Evolutionary conservation across 768 basidiomycete genomes (phyloP).

Genomic region (Tylopilus cervinicoccineus): DNA sequence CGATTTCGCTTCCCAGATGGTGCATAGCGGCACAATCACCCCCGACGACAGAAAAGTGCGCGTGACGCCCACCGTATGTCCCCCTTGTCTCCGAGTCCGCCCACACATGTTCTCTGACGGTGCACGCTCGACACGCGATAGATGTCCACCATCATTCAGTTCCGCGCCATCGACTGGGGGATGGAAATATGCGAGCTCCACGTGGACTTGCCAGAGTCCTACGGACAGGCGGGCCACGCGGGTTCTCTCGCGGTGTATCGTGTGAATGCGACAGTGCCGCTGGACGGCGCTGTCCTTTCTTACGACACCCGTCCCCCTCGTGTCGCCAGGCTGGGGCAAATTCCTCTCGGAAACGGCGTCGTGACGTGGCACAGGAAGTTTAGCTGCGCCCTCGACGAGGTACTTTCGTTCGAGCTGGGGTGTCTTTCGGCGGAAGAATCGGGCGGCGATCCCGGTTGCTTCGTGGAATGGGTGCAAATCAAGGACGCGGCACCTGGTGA

Average conservation of each 20-base stretch:
- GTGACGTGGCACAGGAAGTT: constrained; percentile 11
- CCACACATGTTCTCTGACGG: neutral
- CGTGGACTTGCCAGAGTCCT: constrained; percentile 3
- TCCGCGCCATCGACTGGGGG: constrained; percentile 15
- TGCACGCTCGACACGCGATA: neutral
- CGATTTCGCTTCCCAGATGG: constrained; percentile 3
- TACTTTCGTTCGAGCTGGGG: constrained; percentile 12
- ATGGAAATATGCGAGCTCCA: constrained; percentile 15
- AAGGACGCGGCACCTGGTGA: constrained; percentile 11
- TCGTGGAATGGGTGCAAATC: constrained; percentile 13
- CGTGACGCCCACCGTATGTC: constrained; percentile 5
- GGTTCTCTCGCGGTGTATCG: constrained; percentile 7
- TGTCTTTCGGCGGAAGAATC: constrained; percentile 8
- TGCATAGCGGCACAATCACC: constrained; percentile 7
- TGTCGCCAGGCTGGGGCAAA: constrained; percentile 3
- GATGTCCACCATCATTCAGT: constrained; percentile 15
- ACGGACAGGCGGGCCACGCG: neutral
- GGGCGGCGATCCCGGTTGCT: constrained; percentile 4
- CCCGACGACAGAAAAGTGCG: constrained; percentile 9
- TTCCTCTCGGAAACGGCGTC: neutral
- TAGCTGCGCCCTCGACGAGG: constrained; percentile 7
- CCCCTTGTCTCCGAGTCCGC: neutral
- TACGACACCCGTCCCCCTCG: constrained; percentile 6
- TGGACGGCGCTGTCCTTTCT: constrained; percentile 9
- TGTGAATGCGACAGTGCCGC: constrained; percentile 6